phyloP scores from a whole-genome alignment of 2,329 filamentous ascomycete species.

The Calcarisporium arbuscula region DNA sequence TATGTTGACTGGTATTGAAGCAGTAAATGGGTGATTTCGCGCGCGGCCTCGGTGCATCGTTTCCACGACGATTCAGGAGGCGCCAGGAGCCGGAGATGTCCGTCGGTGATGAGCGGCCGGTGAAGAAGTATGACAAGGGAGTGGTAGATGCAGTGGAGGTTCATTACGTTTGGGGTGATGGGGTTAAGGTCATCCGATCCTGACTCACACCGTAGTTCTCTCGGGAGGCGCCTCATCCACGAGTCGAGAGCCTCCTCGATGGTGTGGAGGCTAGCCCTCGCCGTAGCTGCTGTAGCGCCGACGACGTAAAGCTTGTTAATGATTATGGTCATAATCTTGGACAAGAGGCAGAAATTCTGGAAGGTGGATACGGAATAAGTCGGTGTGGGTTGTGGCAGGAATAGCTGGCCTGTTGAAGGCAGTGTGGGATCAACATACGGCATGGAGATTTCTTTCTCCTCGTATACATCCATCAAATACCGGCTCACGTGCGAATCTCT shows the following conservation, averaged over 20 bases:
- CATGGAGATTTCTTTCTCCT: slow-evolving; percentile 17
- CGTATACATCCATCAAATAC: slow-evolving; percentile 15
- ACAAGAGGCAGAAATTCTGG: slow-evolving; percentile 26
- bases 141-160: slow-evolving; percentile 24
- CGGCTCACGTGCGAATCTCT: slow-evolving; percentile 16
- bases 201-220: too few relatives aligned
- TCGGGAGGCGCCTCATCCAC: too few relatives aligned
- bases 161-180: slow-evolving; percentile 27
- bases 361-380: slow-evolving; percentile 28
- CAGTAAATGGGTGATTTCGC: slow-evolving; percentile 26
- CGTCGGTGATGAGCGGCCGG: slow-evolving; percentile 25
- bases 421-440: too few relatives aligned
- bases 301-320: too few relatives aligned
- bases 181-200: too few relatives aligned
- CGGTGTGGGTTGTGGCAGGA: slow-evolving; percentile 6
- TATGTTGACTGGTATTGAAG: slow-evolving; percentile 23
- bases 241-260: too few relatives aligned
- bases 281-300: too few relatives aligned
- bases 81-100: slow-evolving; percentile 9
- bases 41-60: slow-evolving; percentile 27
- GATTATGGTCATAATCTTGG: slow-evolving; percentile 31
- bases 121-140: slow-evolving; percentile 29
- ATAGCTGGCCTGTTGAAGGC: too few relatives aligned
- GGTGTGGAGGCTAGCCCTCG: too few relatives aligned
- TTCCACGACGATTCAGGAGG: slow-evolving; percentile 14